These are phyloP conservation scores for Tulasnella sp. DNA, from an alignment of 768 basidiomycete genomes.

Conservation along the genomic window DNA sequence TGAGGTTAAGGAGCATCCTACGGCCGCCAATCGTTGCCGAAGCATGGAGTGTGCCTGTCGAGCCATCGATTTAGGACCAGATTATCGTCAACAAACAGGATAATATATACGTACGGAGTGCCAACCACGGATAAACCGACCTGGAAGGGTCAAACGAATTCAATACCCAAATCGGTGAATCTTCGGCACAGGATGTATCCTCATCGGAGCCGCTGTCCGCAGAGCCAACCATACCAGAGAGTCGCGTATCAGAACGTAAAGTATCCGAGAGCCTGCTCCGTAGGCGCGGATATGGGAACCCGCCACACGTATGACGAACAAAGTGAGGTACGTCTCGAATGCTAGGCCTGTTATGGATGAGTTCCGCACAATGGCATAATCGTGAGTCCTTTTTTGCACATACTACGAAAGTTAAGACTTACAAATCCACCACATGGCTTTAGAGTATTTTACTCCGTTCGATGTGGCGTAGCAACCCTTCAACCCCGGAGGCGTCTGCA, in stretches of 20 bases:
- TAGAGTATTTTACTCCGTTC: not conserved
- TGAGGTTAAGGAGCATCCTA: slow-evolving; percentile 3
- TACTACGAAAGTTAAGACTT: not conserved
- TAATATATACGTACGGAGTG: not conserved
- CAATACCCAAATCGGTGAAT: not conserved
- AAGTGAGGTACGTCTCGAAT: not conserved
- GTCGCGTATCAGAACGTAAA: not conserved
- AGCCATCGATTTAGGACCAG: not conserved
- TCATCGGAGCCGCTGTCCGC: not conserved
- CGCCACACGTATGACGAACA: not conserved
- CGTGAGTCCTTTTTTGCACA: not conserved
- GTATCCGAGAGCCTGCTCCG: not conserved
- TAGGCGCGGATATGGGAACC: not conserved
- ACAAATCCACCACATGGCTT: not conserved
- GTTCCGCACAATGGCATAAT: too few species aligned
- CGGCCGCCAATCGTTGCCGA: not conserved
- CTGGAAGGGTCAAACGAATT: not conserved
- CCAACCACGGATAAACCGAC: not conserved
- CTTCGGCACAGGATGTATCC: not conserved
- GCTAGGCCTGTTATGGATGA: not conserved
- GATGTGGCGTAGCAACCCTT: not conserved
- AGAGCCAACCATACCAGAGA: not conserved
- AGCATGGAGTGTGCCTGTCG: not conserved
- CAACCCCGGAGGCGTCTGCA: not conserved
- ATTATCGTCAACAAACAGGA: not conserved